These are phyloP conservation scores for Yamadazyma blattariae DNA, from an alignment of 1,139 yeast species.

Conservation along the genomic window DNA sequence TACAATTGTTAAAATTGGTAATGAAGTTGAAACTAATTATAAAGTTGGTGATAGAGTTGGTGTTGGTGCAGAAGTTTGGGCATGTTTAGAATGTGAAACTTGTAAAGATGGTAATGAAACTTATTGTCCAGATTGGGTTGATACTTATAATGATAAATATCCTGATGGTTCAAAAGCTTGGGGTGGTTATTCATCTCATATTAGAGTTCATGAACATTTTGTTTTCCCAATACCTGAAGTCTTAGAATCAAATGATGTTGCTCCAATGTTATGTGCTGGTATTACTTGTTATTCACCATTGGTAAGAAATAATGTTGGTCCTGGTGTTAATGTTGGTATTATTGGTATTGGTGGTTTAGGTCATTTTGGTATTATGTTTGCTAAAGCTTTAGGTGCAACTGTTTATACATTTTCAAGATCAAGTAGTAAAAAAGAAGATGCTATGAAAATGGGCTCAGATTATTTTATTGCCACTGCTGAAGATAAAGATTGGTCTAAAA, in stretches of 20 bases:
- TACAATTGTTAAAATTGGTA: constrained; percentile 43
- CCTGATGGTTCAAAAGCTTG: constrained; percentile 39
- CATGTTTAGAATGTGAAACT: constrained; percentile 47
- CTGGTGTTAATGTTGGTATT: constrained; percentile 44
- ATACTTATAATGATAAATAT: constrained; percentile 44
- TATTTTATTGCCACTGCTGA: constrained; percentile 39
- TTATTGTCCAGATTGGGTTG: constrained; percentile 42
- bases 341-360: constrained; percentile 50
- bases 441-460: constrained; percentile 35
- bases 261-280: constrained; percentile 69
- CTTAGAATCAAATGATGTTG: constrained; percentile 43
- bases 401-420: constrained; percentile 41
- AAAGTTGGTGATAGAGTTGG: constrained; percentile 61
- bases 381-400: constrained; percentile 42
- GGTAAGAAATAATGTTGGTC: constrained; percentile 28
- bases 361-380: constrained; percentile 42
- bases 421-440: constrained; percentile 35
- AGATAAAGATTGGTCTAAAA: constrained; percentile 32
- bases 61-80: constrained; percentile 51
- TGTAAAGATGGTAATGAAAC: constrained; percentile 48
- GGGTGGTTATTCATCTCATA: constrained; percentile 62
- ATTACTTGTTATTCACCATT: constrained; percentile 63
- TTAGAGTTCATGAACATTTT: constrained; percentile 52
- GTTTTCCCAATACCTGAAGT: constrained; percentile 56
- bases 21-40: constrained; percentile 28